Conservation (phyloP, 164 flowering plant genomes). For the Paratinospora sagittata region DNA sequence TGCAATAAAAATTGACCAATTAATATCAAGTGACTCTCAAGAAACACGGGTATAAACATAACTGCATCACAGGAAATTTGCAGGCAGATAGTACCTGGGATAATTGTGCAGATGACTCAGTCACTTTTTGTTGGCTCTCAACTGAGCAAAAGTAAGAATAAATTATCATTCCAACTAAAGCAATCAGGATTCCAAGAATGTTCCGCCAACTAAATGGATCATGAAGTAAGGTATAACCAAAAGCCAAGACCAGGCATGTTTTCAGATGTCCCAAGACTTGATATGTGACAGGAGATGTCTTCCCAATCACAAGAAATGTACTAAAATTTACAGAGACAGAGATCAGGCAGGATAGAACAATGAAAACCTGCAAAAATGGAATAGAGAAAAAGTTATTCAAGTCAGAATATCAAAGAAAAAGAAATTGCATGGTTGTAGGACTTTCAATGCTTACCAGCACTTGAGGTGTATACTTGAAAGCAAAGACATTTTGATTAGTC, state of each 20-base stretch:
- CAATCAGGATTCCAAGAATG: constrained; percentile 77
- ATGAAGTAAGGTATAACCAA: constrained; percentile 79
- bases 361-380: constrained; percentile 67
- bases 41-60: not conserved
- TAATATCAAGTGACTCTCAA: not conserved
- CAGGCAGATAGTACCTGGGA: constrained; percentile 59
- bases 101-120: constrained; percentile 44
- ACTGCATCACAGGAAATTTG: not conserved
- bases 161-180: constrained; percentile 78
- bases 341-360: constrained; percentile 86
- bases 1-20: not conserved
- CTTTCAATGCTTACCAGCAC: constrained; percentile 63
- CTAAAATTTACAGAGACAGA: constrained; percentile 96
- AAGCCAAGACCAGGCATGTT: constrained; percentile 87
- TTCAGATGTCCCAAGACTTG: constrained; percentile 96
- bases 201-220: constrained; percentile 93
- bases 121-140: constrained; percentile 72
- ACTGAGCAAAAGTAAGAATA: constrained; percentile 71
- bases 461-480: constrained; percentile 81
- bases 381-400: not conserved
- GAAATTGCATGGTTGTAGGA: not conserved
- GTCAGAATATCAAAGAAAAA: not conserved
- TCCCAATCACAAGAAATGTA: constrained; percentile 94
- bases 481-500: constrained; percentile 77
- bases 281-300: constrained; percentile 96